Base-by-base conservation (phyloP, 2,329 filamentous ascomycete genomes). In the Exophiala calicioides region DNA sequence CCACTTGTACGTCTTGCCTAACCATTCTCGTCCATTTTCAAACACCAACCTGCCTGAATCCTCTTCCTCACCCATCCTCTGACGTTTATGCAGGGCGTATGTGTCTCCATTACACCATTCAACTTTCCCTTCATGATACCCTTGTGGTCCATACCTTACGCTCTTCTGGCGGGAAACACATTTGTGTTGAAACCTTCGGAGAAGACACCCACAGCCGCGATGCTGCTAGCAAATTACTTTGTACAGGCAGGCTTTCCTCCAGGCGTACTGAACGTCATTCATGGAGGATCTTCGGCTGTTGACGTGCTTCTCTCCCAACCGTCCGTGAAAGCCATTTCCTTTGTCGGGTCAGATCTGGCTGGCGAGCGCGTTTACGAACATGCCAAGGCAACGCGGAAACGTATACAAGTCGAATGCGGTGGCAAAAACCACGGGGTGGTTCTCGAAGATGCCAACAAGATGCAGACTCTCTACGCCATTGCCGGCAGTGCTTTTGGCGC, bases 151-250 rank as follows among this genome's bases (percentile, higher is more conserved):
- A 81, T 78, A 3, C 75, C 78, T 35, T 80, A 83, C 5, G 84
- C 84, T 1, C 64, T 87, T 23, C 83, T 84, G 1, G 83, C 84
- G 3, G 84, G 84, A 1, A 87, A 84, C 61, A 82, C 84, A 1
- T 85, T 90, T 79, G 73, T 90, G 26, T 72, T 79, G 10, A 88
- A 88, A 67, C 82, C 84, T 3, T 84, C 80, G 4, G 84, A 84
- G 1, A 83, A 87, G 64, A 81, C 78, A 2, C 79, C 80, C 0
- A 68, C 82, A 23, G 76, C 76, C 1, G 72, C 76, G 0, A 64
- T 80, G 6, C 70, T 74, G 1, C 60, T 82, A 12, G 79, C 57
- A 3, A 56, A 65, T 18, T 63, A 81, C 15, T 78, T 78, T 9
- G 63, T 68, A 39, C 64, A 73, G 36, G 77, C 78, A 4, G 78